These are phyloP conservation scores for Chondrus crispus DNA, from an alignment of 23 red algal genomes.

Conservation along the genomic window DNA sequence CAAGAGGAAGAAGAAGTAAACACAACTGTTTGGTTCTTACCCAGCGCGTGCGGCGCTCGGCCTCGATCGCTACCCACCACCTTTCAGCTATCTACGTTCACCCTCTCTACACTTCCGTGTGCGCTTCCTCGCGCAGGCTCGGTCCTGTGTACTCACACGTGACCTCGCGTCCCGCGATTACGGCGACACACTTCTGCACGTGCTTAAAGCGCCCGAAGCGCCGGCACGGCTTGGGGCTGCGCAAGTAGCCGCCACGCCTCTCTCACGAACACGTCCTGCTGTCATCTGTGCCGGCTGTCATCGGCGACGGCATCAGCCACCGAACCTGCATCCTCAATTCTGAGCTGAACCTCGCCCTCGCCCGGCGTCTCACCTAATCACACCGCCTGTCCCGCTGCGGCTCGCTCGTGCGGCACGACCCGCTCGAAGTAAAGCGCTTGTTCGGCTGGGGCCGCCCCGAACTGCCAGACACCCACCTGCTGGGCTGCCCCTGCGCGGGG, in stretches of 20 bases:
- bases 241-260: no score
- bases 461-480: not conserved
- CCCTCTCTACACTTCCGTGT: no score
- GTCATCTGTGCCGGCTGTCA: not conserved
- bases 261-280: constrained; percentile 25
- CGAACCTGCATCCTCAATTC: not conserved
- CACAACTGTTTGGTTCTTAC: no score
- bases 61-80: no score
- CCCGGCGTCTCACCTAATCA: not conserved
- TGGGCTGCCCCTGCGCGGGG: not conserved
- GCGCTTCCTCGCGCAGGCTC: no score
- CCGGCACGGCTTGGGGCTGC: not conserved
- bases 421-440: not conserved
- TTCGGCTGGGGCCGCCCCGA: not conserved
- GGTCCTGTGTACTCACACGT: no score
- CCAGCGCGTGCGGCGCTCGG: no score
- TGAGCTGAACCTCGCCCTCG: not conserved
- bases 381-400: constrained; percentile 27
- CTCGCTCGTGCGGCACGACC: not conserved
- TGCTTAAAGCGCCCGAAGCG: not conserved
- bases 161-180: no score
- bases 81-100: no score
- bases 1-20: no score
- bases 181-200: not conserved
- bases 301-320: constrained; percentile 28